Base-by-base conservation (phyloP, 805 yeast genomes). In the Pichia nanzhaoensis region DNA sequence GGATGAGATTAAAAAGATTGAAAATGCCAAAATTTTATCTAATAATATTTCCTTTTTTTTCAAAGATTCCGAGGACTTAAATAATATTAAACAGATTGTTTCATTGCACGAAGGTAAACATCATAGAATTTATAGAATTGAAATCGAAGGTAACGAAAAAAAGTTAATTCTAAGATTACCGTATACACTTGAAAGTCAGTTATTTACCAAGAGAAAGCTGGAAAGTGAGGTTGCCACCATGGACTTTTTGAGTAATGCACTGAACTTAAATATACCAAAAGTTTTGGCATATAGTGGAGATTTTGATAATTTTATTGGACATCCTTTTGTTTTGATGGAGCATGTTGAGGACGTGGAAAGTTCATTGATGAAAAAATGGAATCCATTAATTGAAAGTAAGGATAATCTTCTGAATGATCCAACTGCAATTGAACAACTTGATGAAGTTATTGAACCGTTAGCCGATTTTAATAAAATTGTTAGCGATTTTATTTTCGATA, bases 101-200 rank as follows among this genome's bases (percentile, higher is more conserved):
- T 83, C 95, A 44, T 74, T 88, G 49, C 95, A 87, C 59, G 98
- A 91, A 64, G 99, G 98, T 44, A 88, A 87, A 66, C 96, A 88
- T 61, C 91, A 91, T 67, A 76, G 96, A 60, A 70, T 91, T 48
- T 91, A 90, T 66, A 80, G 83, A 60, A 69, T 89, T 45, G 75
- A 75, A 51, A 30, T 52, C 18, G 51, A 49, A 18, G 55, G 49
- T 33, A 44, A 41, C n/a, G 54, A 50, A 10, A 80, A 68, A 2
- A 82, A 77, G 53, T 80, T 83, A 52, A 76, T 86, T 24, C 71
- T 93, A 63, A 78, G 99, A 63, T 76, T 93, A 43, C 99, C 98
- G 19, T 93, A 93, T 61, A 75, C 78, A 42, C 67, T 82, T 48
- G 84, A 83, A 41, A 73, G 88, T 18, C 85, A 82, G 46, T 71